These are phyloP conservation scores for Pythium monospermum DNA, from an alignment of 352 stramenopile species.

Conservation along the genomic window DNA sequence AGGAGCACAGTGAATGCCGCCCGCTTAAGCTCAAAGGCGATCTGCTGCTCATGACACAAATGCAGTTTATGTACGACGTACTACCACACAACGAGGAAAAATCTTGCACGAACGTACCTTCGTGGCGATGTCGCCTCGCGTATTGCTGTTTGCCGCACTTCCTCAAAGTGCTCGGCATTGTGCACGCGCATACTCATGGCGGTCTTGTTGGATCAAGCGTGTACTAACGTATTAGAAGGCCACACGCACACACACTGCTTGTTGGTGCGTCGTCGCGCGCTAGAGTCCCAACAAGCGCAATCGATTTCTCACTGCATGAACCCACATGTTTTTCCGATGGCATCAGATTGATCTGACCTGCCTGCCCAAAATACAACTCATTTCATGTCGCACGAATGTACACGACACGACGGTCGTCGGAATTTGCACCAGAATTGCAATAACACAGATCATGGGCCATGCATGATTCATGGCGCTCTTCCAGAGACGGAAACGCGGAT, in stretches of 20 bases:
- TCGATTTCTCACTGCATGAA: too few relatives aligned
- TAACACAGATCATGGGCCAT: too few relatives aligned
- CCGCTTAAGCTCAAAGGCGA: slow-evolving; percentile 25
- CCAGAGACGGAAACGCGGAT: slow-evolving; percentile 4
- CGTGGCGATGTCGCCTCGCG: slow-evolving; percentile 25
- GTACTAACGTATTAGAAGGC: too few relatives aligned
- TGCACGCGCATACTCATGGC: slow-evolving; percentile 72
- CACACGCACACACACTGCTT: too few relatives aligned
- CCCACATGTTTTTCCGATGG: too few relatives aligned
- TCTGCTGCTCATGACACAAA: not conserved
- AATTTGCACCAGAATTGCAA: too few relatives aligned
- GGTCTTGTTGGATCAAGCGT: too few relatives aligned
- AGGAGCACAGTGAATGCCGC: slow-evolving; percentile 22
- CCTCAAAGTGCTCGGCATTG: slow-evolving; percentile 69
- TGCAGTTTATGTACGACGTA: not conserved
- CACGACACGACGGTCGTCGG: too few relatives aligned
- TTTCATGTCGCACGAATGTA: slow-evolving; percentile 2
- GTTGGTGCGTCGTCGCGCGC: too few relatives aligned
- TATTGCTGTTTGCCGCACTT: slow-evolving; percentile 53
- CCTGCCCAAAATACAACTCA: not conserved
- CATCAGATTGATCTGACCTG: not conserved
- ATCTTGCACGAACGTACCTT: not conserved
- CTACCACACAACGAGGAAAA: not conserved
- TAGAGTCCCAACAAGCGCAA: too few relatives aligned
- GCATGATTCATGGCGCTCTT: slow-evolving; percentile 3